Conservation (phyloP, 116 monocot species). For the Zostera marina region DNA sequence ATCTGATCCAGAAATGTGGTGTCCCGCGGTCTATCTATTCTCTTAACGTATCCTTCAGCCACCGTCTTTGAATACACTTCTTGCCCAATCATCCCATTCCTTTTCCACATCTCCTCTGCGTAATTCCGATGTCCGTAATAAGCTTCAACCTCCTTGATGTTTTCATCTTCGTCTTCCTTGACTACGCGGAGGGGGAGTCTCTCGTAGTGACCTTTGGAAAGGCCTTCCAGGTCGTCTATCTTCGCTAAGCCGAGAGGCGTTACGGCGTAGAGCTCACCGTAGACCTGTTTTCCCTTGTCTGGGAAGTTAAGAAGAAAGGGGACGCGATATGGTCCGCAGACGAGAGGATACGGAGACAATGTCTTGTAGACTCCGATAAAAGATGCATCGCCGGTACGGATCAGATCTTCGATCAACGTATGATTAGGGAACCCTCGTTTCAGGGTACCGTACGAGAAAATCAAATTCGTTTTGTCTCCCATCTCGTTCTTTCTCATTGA, state of each 20-base stretch:
- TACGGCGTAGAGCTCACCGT: constrained; percentile 63
- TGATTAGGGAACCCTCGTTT: constrained; percentile 79
- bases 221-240: constrained; percentile 69
- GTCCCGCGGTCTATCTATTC: constrained; percentile 45
- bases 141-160: constrained; percentile 27
- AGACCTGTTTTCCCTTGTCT: constrained; percentile 29
- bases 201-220: constrained; percentile 57
- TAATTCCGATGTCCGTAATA: constrained; percentile 68
- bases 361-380: constrained; percentile 39
- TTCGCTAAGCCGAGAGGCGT: constrained; percentile 25
- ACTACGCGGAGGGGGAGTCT: constrained; percentile 28
- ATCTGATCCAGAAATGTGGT: constrained; percentile 63
- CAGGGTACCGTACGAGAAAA: constrained; percentile 77
- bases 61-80: constrained; percentile 34
- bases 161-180: constrained; percentile 6
- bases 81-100: constrained; percentile 41
- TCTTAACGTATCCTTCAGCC: constrained; percentile 56
- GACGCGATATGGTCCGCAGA: constrained; percentile 67
- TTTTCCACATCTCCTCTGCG: constrained; percentile 51
- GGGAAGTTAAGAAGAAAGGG: constrained; percentile 73
- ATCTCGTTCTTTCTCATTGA: too few species aligned
- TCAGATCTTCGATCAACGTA: constrained; percentile 40
- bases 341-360: constrained; percentile 31
- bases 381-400: constrained; percentile 36
- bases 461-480: not conserved